Evolutionary conservation across 345 rosid species (phyloP).

Genomic region (Arabis alpina): DNA sequence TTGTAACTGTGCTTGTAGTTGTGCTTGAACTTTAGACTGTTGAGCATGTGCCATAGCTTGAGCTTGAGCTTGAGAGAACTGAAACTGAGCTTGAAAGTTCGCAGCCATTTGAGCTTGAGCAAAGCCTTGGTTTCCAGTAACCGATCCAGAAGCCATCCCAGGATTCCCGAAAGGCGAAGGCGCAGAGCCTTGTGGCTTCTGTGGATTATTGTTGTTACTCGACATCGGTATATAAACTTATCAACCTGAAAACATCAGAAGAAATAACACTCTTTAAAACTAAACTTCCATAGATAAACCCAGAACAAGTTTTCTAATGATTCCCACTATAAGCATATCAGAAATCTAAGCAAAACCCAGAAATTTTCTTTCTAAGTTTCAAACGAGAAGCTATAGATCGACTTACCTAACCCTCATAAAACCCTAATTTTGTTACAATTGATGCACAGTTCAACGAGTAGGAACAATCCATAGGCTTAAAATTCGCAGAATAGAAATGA

Average conservation of each 20-base stretch:
- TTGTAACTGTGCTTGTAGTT: constrained; percentile 81
- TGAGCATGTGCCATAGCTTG: constrained; percentile 56
- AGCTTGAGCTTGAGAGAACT: constrained; percentile 74
- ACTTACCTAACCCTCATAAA: constrained; percentile 18
- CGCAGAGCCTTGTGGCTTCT: constrained; percentile 66
- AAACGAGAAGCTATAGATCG: constrained; percentile 19
- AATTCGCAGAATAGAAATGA: not conserved
- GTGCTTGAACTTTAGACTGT: constrained; percentile 65
- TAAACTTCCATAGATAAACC: not conserved
- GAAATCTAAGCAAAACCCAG: not conserved
- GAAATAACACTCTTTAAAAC: constrained; percentile 11
- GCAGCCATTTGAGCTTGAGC: constrained; percentile 54
- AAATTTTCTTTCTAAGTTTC: not conserved
- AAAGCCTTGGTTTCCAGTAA: constrained; percentile 63
- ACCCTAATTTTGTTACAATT: constrained; percentile 31
- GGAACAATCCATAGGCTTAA: not conserved
- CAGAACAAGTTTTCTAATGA: not conserved
- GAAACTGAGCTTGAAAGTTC: constrained; percentile 71
- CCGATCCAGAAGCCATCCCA: constrained; percentile 62
- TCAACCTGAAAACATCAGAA: constrained; percentile 23
- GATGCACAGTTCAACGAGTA: constrained; percentile 7
- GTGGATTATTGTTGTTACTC: constrained; percentile 59
- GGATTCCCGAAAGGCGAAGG: constrained; percentile 81
- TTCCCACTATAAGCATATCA: not conserved
- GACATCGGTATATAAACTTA: constrained; percentile 49